Evolutionary conservation across 1,139 yeast genomes (phyloP), one percentile per base, ranked within the genome.

Genomic region (Geotrichum restrictum): DNA sequence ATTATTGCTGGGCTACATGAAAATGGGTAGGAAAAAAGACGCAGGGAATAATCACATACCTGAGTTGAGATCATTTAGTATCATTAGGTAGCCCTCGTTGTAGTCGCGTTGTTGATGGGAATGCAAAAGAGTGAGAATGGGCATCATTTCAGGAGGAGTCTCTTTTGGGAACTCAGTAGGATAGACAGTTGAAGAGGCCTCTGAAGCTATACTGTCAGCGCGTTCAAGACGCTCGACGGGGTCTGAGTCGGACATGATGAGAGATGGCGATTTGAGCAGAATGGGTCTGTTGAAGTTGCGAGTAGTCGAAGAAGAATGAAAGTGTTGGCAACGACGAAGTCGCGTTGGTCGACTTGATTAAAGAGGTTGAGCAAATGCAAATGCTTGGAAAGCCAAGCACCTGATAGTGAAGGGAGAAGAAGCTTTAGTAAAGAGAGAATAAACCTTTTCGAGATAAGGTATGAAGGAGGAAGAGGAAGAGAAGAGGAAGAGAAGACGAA

Each of bases 61-160:
- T 5, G 52, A 49, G 46, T 45, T 51, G 46, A 73, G 63, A 54
- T 73, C 76, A 49, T 67, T 62, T 18, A 73, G 64, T 16, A 73
- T 59, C 73, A 73, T 71, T 54, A 74, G 73, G 55, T 69, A 69
- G 57, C 80, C 80, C 56, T 76, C 79, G 52, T 65, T 69, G 62
- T 80, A 80, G 7, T 72, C 66, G 45, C 85, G 70, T 3, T 74
- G 69, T 56, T 75, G 76, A 16, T 39, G 51, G 14, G 45, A 39
- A 27, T 40, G 45, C n/a, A 47, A 18, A 8, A 47, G 45, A n/a
- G 43, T 48, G 45, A 32, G 49, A 45, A 45, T 73, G 1, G 85
- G 83, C 11, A 76, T 64, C 62, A 81, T 69, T 58, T 80, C 84
- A 24, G 73, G 74, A 1, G 81, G 80, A 16, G 73, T 65, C 48